These are phyloP conservation scores for Pulveroboletus sp. DNA, from an alignment of 768 basidiomycete species.

Conservation along the genomic window DNA sequence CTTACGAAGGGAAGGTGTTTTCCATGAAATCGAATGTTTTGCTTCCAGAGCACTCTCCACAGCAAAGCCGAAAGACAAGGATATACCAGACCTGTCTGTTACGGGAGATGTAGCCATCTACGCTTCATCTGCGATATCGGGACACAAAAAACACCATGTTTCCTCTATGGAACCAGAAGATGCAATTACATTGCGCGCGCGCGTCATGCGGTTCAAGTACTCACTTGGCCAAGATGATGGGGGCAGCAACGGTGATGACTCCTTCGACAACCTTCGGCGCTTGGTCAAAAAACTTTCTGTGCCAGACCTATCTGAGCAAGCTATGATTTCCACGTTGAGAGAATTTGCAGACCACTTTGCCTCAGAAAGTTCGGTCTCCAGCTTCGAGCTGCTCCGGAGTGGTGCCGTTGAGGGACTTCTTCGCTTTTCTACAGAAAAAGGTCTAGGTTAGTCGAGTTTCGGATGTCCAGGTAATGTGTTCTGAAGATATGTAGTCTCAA, in stretches of 20 bases:
- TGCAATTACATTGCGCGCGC: conserved; percentile 85
- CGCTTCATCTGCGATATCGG: conserved; percentile 47
- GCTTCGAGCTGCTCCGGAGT: conserved; percentile 92
- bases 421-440: conserved; percentile 70
- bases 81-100: conserved; percentile 30
- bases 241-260: conserved; percentile 52
- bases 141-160: conserved; percentile 66
- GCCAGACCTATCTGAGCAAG: conserved; percentile 54
- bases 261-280: conserved; percentile 57
- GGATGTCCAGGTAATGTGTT: neutral
- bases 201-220: conserved; percentile 83
- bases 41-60: conserved; percentile 60
- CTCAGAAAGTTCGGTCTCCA: conserved; percentile 77
- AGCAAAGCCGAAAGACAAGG: conserved; percentile 46
- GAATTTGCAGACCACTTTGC: conserved; percentile 81
- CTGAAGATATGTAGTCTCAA: conserved; percentile 44
- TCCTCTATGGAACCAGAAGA: conserved; percentile 80
- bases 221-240: conserved; percentile 52
- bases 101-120: conserved; percentile 35
- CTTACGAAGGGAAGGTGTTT: conserved; percentile 92
- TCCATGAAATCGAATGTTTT: conserved; percentile 85
- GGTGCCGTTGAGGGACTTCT: conserved; percentile 87
- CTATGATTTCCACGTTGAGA: conserved; percentile 54
- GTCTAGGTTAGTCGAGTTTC: conserved; percentile 22
- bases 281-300: conserved; percentile 63